A percentile compares a stretch with the other conserved stretches of the same genome.
Conservation (phyloP, 2,329 filamentous ascomycete species). For the Lithohypha guttulata region DNA sequence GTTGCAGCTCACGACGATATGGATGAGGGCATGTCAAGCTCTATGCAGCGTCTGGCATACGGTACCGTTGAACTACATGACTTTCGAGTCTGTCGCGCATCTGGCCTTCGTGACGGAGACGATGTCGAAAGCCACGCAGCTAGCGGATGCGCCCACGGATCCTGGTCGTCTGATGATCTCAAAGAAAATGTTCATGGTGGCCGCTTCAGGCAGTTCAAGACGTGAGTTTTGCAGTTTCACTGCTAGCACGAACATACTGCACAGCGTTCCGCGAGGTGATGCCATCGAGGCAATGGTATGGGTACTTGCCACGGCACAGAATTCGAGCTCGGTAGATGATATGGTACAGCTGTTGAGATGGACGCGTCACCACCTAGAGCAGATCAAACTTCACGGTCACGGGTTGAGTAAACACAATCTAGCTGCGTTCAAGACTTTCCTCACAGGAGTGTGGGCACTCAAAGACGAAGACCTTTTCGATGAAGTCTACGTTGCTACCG, state of each 20-base stretch:
- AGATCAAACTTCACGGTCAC: conserved; percentile 18
- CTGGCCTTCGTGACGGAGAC: too few relatives aligned
- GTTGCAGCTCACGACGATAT: too few relatives aligned
- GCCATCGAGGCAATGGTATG: conserved; percentile 15
- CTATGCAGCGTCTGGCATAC: too few relatives aligned
- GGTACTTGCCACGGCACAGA: conserved; percentile 10
- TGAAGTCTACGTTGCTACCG: neutral
- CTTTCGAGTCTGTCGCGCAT: too few relatives aligned
- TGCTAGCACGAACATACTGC: conserved; percentile 8
- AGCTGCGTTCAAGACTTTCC: neutral
- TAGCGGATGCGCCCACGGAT: too few relatives aligned
- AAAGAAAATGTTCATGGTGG: neutral
- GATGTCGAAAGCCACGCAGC: too few relatives aligned
- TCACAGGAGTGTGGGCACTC: conserved; percentile 1
- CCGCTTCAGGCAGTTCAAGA: neutral
- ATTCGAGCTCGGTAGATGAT: conserved; percentile 3
- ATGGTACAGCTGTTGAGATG: conserved; percentile 19
- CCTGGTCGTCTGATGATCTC: too few relatives aligned
- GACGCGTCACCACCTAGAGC: conserved; percentile 22
- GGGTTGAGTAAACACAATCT: conserved; percentile 4
- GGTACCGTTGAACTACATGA: too few relatives aligned
- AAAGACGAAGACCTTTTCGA: neutral
- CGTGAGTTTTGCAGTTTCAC: conserved; percentile 9
- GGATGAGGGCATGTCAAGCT: too few relatives aligned
- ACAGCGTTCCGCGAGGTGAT: conserved; percentile 11